Base-by-base conservation (phyloP, 805 yeast species). In the Teunomyces barrocoloradensis region DNA sequence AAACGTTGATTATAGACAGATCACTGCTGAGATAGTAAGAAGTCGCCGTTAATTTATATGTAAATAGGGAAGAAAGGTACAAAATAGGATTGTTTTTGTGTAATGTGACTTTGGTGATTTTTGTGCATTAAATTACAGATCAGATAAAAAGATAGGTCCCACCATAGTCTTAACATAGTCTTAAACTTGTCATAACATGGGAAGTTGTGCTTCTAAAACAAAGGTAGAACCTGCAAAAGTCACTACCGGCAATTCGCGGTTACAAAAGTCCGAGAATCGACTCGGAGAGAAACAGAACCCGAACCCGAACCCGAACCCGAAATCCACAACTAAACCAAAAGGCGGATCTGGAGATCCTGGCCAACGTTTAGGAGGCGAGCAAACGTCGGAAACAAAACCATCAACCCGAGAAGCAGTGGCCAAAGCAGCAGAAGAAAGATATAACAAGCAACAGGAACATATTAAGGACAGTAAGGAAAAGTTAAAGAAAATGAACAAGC, bases 371-470 rank as follows among this genome's bases (percentile, higher is more conserved):
- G 41, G 41, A 12, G 21, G 32, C 4, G 17, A 13, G 11, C 18
- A 12, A 20, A 12, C 27, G 5, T 17, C 29, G 5, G 21, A 34
- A 13, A 4, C 17, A 43, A 18, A 15, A 13, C 13, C 34, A 5
- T 37, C 41, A 33, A 44, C 52, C 17, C 57, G 53, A 42, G 65
- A 57, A 17, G 75, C 75, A 2, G 73, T 65, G 2, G 77, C 75
- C 4, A 53, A 50, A 36, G 78, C 78, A 5, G 77, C 77, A 1
- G 71, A 72, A 45, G 58, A 53, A 30, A 51, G 78, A 39, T 65
- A 50, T 49, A 51, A 60, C 27, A 59, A 56, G 38, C 65, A 61
- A 21, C 68, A 68, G 44, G 61, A 60, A 21, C 54, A 65, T 40
- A 23, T 50, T 18, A 53, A 56, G 45, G 56, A 57, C 15, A 68